Evolutionary conservation across 441 rosid species (phyloP).

Genomic region (Lepidium campestre): DNA sequence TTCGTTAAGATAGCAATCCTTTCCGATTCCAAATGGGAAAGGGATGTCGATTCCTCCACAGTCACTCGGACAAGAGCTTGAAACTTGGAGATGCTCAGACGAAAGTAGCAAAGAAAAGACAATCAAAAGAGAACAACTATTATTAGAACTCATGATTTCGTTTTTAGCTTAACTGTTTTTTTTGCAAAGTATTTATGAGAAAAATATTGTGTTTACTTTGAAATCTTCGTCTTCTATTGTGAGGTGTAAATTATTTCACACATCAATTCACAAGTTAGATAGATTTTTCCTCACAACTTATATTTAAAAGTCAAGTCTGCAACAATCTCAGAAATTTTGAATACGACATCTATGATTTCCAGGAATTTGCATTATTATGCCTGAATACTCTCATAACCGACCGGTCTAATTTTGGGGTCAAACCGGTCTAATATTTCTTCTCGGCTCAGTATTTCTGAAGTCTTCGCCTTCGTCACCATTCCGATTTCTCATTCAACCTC

Average conservation of each 20-base stretch:
- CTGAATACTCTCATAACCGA: too few relatives aligned
- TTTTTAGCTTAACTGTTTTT: neutral
- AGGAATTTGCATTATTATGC: too few relatives aligned
- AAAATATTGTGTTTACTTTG: neutral
- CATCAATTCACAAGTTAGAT: too few relatives aligned
- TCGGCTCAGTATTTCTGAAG: too few relatives aligned
- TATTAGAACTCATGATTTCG: constrained; percentile 1
- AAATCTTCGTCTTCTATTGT: neutral
- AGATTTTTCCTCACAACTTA: too few relatives aligned
- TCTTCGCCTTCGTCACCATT: neutral
- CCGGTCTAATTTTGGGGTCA: neutral
- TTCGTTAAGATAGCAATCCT: constrained; percentile 8
- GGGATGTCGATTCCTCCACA: constrained; percentile 28
- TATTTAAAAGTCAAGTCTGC: too few relatives aligned
- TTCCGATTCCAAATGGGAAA: constrained; percentile 36
- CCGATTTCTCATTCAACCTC: neutral
- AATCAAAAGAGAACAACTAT: neutral
- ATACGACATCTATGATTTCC: too few relatives aligned
- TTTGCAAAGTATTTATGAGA: neutral
- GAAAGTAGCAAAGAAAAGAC: neutral
- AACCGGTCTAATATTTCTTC: neutral
- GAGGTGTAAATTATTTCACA: too few relatives aligned
- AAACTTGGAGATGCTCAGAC: neutral
- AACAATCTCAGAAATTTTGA: too few relatives aligned
- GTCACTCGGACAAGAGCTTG: neutral